Evolutionary conservation across 1,139 yeast species (phyloP), one percentile per base, ranked within the genome.

Genomic region (Zhuliangozyma parablackwelliae): DNA sequence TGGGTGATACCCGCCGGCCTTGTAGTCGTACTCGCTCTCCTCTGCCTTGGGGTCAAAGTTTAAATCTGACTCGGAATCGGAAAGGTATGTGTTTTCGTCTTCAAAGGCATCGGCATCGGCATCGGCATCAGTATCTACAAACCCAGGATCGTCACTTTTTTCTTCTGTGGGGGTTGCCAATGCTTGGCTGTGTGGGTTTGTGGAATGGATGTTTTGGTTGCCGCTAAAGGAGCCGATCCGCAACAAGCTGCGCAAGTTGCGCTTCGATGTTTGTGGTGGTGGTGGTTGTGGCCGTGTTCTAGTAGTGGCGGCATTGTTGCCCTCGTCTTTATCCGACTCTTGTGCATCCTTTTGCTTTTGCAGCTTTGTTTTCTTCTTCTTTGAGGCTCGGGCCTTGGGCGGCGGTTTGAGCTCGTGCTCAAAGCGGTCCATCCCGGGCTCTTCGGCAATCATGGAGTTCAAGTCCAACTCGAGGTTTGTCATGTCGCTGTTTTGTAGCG

Each of bases 1-100:
- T 2, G 72, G 65, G 43, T 68, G 73, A 47, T 68, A 68, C 3
- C 74, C 74, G 12, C 72, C 72, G 7, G 58, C 55, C 31, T 54
- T 62, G 43, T 67, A 67, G 39, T 67, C 72, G 38, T 53, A 50
- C 25, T 54, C 53, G 35, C 57, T 64, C 47, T 68, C 72, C 43
- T 68, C 73, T 34, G 62, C 62, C 30, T 60, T 61, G 2, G 69
- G 68, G 41, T 65, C 65, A 33, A 45, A 48, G 24, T 51, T 47
- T 39, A 61, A 38, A 41, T 61, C 59, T 10, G 61, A 55, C 38
- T 59, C 64, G 41, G 42, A 45, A 16, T 44, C 48, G 5, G 47
- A 45, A 29, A 37, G 35, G 31, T 35, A 34, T 6, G 41, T 41
- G 23, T 36, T 25, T 13, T 43, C 45, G 23, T 37, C 27, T 13